These are phyloP conservation scores for Westerdykella aurantiaca DNA, from an alignment of 2,329 filamentous ascomycete genomes.

Conservation along the genomic window DNA sequence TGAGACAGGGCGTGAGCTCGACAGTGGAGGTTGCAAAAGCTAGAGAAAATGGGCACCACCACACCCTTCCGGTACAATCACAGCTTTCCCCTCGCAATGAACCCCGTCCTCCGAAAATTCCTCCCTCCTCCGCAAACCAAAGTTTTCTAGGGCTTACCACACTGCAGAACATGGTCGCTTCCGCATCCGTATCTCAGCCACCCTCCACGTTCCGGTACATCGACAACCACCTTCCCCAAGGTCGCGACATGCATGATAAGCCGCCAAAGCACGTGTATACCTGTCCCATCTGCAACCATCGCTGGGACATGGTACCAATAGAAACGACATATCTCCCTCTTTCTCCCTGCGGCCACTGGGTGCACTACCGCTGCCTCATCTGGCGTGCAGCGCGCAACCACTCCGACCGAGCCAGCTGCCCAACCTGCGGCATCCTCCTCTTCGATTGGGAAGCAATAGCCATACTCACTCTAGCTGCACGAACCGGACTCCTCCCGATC, in stretches of 20 bases:
- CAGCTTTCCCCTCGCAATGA: too few species aligned
- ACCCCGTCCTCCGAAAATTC: too few species aligned
- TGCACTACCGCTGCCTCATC: conserved; percentile 21
- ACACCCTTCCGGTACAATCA: too few species aligned
- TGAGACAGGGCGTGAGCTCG: too few species aligned
- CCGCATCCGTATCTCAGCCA: too few species aligned
- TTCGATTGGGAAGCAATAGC: conserved; percentile 20
- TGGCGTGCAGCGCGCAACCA: conserved; percentile 1
- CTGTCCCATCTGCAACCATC: conserved; percentile 9
- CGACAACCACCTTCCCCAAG: conserved; percentile 14
- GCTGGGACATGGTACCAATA: neutral
- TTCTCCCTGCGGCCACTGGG: conserved; percentile 19
- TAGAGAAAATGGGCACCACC: too few species aligned
- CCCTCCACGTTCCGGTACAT: conserved; percentile 19
- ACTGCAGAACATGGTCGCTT: too few species aligned
- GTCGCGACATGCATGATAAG: conserved; percentile 3
- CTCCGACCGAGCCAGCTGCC: conserved; percentile 8
- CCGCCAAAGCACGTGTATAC: conserved; percentile 3
- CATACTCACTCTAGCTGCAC: conserved; percentile 15
- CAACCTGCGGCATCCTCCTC: conserved; percentile 10
- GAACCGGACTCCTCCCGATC: conserved; percentile 10
- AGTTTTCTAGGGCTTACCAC: too few species aligned
- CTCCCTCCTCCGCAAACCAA: too few species aligned
- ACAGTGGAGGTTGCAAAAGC: too few species aligned
- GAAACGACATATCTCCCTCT: conserved; percentile 14